Evolutionary conservation across 2,329 filamentous ascomycete species (phyloP).

Genomic region (Xylaria sp.): DNA sequence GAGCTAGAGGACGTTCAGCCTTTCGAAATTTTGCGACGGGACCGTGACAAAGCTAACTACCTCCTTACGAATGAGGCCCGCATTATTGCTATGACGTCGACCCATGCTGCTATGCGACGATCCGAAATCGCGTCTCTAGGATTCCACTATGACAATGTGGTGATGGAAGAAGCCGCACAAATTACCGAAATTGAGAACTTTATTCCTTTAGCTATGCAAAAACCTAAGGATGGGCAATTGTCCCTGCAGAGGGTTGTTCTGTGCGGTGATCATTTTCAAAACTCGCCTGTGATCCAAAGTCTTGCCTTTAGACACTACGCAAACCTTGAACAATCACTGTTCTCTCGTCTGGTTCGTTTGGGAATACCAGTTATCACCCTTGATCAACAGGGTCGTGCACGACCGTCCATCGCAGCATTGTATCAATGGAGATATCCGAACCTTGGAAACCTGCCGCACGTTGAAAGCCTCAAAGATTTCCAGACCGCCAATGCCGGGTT

Average conservation of each 20-base stretch:
- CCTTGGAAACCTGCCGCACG: slow-evolving; percentile 80
- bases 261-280: slow-evolving; percentile 95
- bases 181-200: slow-evolving; percentile 98
- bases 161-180: slow-evolving; percentile 98
- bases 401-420: slow-evolving; percentile 85
- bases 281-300: slow-evolving; percentile 95
- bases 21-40: slow-evolving; percentile 90
- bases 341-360: slow-evolving; percentile 87
- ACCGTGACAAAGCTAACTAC: slow-evolving; percentile 95
- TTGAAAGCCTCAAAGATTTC: slow-evolving; percentile 76
- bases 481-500: slow-evolving; percentile 88
- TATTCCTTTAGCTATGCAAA: slow-evolving; percentile 92
- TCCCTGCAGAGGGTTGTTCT: slow-evolving; percentile 88
- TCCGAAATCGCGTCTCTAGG: slow-evolving; percentile 91
- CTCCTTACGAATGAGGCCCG: slow-evolving; percentile 95
- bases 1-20: slow-evolving; percentile 93
- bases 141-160: slow-evolving; percentile 96
- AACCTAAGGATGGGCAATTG: slow-evolving; percentile 75
- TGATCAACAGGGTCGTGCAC: slow-evolving; percentile 91
- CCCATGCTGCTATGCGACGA: slow-evolving; percentile 93
- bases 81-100: slow-evolving; percentile 98
- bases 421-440: slow-evolving; percentile 93
- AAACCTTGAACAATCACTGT: slow-evolving; percentile 95
- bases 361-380: slow-evolving; percentile 92
- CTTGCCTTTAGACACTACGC: slow-evolving; percentile 94